These are phyloP conservation scores for Coprinopsis sp. DNA, from an alignment of 768 basidiomycete genomes.

Conservation along the genomic window DNA sequence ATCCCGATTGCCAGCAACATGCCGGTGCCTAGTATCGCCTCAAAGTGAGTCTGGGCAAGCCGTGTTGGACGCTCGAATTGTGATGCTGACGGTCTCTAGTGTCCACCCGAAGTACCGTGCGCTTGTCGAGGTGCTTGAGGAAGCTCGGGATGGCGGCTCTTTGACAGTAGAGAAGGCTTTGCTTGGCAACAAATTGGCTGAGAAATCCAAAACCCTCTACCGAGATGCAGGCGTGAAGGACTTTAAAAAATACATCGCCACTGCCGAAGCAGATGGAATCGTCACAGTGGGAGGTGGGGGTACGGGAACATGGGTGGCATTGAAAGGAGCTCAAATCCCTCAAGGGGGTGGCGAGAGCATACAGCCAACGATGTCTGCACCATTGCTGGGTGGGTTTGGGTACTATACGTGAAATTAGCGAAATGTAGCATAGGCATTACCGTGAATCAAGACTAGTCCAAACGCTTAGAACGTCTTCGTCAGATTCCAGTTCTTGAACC, in stretches of 20 bases:
- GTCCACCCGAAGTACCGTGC: not conserved
- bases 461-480: conserved; percentile 55
- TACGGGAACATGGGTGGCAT: conserved; percentile 9
- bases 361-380: not conserved
- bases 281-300: conserved; percentile 9
- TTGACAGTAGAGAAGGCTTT: conserved; percentile 1
- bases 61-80: too few species aligned
- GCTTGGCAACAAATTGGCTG: conserved; percentile 4
- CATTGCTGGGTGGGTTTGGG: not conserved
- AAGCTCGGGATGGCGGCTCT: conserved; percentile 4
- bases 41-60: too few species aligned
- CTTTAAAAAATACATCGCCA: conserved; percentile 28
- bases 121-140: conserved; percentile 5
- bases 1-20: too few species aligned
- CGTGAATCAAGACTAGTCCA: conserved; percentile 46
- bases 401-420: not conserved
- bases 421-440: conserved; percentile 1
- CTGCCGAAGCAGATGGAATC: conserved; percentile 26
- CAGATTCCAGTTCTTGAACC: conserved; percentile 48
- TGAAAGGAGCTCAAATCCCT: not conserved
- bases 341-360: not conserved
- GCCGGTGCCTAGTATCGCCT: too few species aligned
- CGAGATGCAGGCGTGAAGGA: conserved; percentile 23
- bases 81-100: too few species aligned
- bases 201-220: conserved; percentile 19